Conservation (phyloP, 2,329 filamentous ascomycete species). For the Fusarium sarcochroum region DNA sequence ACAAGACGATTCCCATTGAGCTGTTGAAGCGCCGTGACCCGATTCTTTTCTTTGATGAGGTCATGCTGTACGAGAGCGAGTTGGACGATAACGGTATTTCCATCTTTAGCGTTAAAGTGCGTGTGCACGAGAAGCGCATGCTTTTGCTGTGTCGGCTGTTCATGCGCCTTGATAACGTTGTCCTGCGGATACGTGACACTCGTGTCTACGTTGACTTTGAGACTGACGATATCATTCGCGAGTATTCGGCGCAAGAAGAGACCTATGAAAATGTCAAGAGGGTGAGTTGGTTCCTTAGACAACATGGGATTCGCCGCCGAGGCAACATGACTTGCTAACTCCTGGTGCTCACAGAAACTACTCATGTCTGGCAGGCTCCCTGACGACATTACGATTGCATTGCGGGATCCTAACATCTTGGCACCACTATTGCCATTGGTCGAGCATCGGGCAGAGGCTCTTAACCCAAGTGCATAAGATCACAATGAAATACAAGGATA, state of each 20-base stretch:
- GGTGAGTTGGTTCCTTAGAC: constrained; percentile 61
- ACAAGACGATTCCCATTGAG: constrained; percentile 80
- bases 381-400: constrained; percentile 80
- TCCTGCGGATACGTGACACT: constrained; percentile 90
- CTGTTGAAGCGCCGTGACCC: constrained; percentile 90
- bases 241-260: constrained; percentile 92
- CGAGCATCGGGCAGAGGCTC: constrained; percentile 74
- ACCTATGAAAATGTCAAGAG: constrained; percentile 81
- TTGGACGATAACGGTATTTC: constrained; percentile 97
- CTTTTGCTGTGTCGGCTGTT: constrained; percentile 89
- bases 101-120: constrained; percentile 88
- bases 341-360: constrained; percentile 60
- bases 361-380: constrained; percentile 66
- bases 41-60: constrained; percentile 96
- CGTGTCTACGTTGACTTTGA: constrained; percentile 92
- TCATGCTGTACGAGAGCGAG: constrained; percentile 97
- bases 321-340: constrained; percentile 1
- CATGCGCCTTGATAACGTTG: constrained; percentile 91
- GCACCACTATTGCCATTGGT: constrained; percentile 78
- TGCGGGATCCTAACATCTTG: constrained; percentile 85
- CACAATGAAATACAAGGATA: neutral
- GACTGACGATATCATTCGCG: constrained; percentile 82
- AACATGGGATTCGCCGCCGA: neutral
- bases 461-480: constrained; percentile 41
- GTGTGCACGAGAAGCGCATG: constrained; percentile 92